These are phyloP conservation scores for Myriangium duriaei DNA, from an alignment of 2,329 filamentous ascomycete genomes.

Conservation along the genomic window DNA sequence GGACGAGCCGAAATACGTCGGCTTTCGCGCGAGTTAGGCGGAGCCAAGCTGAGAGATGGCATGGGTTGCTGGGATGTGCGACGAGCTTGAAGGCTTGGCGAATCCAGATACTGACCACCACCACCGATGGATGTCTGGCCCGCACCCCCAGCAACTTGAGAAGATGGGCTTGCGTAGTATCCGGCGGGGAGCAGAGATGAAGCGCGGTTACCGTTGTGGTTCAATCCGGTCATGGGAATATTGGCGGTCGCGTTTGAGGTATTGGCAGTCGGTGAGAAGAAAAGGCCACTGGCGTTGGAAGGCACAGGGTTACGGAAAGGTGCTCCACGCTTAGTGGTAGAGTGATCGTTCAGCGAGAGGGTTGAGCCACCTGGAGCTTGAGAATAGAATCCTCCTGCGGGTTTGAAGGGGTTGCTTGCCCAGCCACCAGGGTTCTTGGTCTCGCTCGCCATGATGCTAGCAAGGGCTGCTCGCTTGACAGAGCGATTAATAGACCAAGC, in stretches of 20 bases:
- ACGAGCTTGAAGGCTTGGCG: conserved; percentile 20
- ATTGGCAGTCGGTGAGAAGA: conserved; percentile 87
- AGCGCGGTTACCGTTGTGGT: conserved; percentile 41
- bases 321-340: conserved; percentile 6
- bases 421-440: conserved; percentile 33
- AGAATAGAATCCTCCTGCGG: conserved; percentile 51
- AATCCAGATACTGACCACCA: conserved; percentile 17
- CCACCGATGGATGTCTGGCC: conserved; percentile 33
- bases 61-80: conserved; percentile 15
- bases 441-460: conserved; percentile 52
- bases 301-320: conserved; percentile 1
- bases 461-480: conserved; percentile 71
- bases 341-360: conserved; percentile 18
- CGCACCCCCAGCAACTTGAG: conserved; percentile 30
- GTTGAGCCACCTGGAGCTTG: conserved; percentile 41
- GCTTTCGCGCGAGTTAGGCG: conserved; percentile 11
- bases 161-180: conserved; percentile 67
- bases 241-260: conserved; percentile 30
- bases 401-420: conserved; percentile 34
- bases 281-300: conserved; percentile 48
- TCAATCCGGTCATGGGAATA: conserved; percentile 8
- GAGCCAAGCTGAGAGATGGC: conserved; percentile 7
- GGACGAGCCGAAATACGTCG: conserved; percentile 6
- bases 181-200: conserved; percentile 81
- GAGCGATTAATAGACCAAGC: conserved; percentile 86